Evolutionary conservation across 345 rosid genomes (phyloP), one percentile per base, ranked within the genome.

Genomic region (Euclidium syriacum): DNA sequence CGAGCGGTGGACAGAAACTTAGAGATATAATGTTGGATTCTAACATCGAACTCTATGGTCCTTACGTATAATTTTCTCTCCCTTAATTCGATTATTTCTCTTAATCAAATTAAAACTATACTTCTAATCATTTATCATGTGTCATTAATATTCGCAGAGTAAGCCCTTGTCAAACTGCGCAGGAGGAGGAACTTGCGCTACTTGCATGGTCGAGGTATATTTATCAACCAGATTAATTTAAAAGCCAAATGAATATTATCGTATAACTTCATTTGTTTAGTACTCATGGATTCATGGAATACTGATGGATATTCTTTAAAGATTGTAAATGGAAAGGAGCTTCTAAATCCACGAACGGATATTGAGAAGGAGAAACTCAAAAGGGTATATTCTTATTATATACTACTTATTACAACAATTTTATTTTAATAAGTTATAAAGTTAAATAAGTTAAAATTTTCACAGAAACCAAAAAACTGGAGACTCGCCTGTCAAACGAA

Each of bases 401-500:
- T 4, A 4, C 16, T 9, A 7, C 7, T 33, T 17, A n/a, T n/a
- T n/a, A n/a, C n/a, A 7, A 20, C 15, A 41, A 32, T 36, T 6
- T 44, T 14, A 20, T 12, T 16, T 23, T 10, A 32, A 15, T 52
- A 51, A 10, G 24, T 36, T 34, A 25, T 1, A 41, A 11, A 22
- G 14, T 27, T 33, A 42, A 25, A 12, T 12, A 16, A 44, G 4
- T 47, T 40, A 11, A 7, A 10, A 5, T 50, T 69, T 78, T 40
- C 3, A 56, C 35, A 88, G 98, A 85, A 86, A 74, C 95, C 95
- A 5, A 91, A 83, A 71, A 85, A 81, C 18, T 88, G 85, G 88
- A 86, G 98, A 70, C 79, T 86, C 17, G 98, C 98, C n/a, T 91
- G 96, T 64, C 98, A 91, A 73, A 86, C 91, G 15, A 76, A 72